Base-by-base conservation (phyloP, 2,329 filamentous ascomycete genomes). In the Phyllosticta citrichinensis region DNA sequence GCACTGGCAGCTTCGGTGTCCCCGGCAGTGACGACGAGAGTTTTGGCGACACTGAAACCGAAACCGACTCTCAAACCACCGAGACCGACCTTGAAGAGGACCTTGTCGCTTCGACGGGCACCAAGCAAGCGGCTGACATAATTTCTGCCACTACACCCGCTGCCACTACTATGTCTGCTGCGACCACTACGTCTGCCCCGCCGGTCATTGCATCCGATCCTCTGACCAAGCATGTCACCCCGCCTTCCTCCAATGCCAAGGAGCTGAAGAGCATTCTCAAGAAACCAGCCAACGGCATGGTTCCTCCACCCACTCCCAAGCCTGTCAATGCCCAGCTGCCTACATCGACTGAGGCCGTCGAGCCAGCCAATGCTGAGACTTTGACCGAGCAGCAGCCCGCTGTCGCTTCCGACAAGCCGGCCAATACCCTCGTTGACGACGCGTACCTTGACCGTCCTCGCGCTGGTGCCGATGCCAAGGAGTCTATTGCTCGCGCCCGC, bases 291-390 rank as follows among this genome's bases (percentile, higher is more conserved):
- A 17, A 17, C 70, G 73, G 11, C 57, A 53, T 53, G 56, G 62
- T 68, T 20, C 72, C 72, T 12, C 72, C 71, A 8, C 71, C 71
- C 2, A 66, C 72, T 24, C 71, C 72, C 10, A 68, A 68, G 10
- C 71, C 72, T 11, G 67, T 71, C 14, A 71, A 74, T 59, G 69
- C 69, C 12, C 67, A 69, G 2, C 64, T 73, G 19, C 71, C 71
- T 19, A 56, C 51, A 20, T 61, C 65, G 1, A 55, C 47, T 19
- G 57, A 59, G 5, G 35, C 25, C 27, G 60, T 62, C 1, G 58
- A 47, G n/a, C 57, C 27, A 35, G 62, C 40, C n/a, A 51, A 62
- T 10, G 17, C 63, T 30, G 33, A 64, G 33, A 25, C 56, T 30
- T 25, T 27, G 64, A 64, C 19, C 10, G 24, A 53, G 51, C 5